Percentiles rank a stretch among this genome's conserved stretches.
These are phyloP conservation scores for Erigeron canadensis DNA, from an alignment of 129 eudicot species.

Conservation along the genomic window DNA sequence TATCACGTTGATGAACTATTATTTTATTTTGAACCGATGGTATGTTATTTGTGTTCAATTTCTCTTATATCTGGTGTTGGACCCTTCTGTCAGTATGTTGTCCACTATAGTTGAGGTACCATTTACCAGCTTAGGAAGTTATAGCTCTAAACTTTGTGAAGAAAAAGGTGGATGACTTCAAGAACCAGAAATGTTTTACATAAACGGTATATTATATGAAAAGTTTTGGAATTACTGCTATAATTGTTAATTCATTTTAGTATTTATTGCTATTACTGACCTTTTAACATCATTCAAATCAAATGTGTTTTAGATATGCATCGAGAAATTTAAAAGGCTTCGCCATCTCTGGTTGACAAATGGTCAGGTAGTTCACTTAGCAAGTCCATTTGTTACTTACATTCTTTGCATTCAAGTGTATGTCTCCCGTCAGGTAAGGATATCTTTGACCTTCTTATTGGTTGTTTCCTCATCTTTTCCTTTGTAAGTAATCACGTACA, in stretches of 20 bases:
- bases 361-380: conserved; percentile 75
- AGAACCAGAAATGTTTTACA: conserved; percentile 85
- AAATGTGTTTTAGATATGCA: conserved; percentile 68
- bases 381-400: conserved; percentile 13
- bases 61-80: no score
- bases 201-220: conserved; percentile 57
- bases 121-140: no score
- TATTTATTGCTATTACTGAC: not conserved
- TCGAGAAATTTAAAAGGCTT: conserved; percentile 72
- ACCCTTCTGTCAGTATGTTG: no score
- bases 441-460: not conserved
- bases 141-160: conserved; percentile 85
- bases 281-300: conserved; percentile 20
- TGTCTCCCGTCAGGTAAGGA: conserved; percentile 87
- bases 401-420: conserved; percentile 93
- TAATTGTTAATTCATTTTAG: not conserved
- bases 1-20: no score
- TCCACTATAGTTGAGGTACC: no score
- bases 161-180: conserved; percentile 97
- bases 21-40: no score
- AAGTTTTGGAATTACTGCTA: not conserved
- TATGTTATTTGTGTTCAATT: no score
- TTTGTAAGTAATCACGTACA: not conserved
- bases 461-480: not conserved
- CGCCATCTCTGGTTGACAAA: conserved; percentile 93